These are phyloP conservation scores for Ilyonectria mors-panacis DNA, from an alignment of 2,329 filamentous ascomycete genomes.

Conservation along the genomic window DNA sequence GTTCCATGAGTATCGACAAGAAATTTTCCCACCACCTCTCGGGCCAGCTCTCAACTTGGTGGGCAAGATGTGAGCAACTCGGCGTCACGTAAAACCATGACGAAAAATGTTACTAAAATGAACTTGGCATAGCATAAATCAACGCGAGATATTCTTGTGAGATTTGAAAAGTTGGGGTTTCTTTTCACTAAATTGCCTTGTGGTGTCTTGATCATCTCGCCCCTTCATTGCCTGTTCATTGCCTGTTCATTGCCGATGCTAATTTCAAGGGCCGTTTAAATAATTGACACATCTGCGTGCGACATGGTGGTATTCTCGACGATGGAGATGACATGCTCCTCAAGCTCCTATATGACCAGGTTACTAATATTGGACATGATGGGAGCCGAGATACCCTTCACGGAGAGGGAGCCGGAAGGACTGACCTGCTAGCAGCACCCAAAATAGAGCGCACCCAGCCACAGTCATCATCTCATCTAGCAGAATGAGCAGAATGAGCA, in stretches of 20 bases:
- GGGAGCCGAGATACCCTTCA: too few species aligned
- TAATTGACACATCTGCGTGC: neutral
- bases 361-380: too few species aligned
- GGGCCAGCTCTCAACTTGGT: neutral
- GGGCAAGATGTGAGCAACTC: neutral
- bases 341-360: too few species aligned
- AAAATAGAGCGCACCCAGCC: conserved; percentile 21
- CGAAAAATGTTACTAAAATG: neutral
- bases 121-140: neutral
- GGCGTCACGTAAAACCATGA: neutral
- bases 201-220: conserved; percentile 2
- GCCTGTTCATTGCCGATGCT: neutral
- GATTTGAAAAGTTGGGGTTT: neutral
- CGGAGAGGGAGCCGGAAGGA: too few species aligned
- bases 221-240: neutral
- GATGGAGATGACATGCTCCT: too few species aligned
- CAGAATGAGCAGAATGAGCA: neutral
- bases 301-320: too few species aligned
- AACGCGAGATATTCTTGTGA: neutral
- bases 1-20: neutral
- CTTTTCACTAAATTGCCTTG: conserved; percentile 11
- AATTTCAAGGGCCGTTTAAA: neutral
- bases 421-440: neutral
- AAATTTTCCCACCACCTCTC: conserved; percentile 1
- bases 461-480: conserved; percentile 3